Evolutionary conservation across 805 yeast species (phyloP), one percentile per base, ranked within the genome.

Genomic region (Spathaspora sp.): DNA sequence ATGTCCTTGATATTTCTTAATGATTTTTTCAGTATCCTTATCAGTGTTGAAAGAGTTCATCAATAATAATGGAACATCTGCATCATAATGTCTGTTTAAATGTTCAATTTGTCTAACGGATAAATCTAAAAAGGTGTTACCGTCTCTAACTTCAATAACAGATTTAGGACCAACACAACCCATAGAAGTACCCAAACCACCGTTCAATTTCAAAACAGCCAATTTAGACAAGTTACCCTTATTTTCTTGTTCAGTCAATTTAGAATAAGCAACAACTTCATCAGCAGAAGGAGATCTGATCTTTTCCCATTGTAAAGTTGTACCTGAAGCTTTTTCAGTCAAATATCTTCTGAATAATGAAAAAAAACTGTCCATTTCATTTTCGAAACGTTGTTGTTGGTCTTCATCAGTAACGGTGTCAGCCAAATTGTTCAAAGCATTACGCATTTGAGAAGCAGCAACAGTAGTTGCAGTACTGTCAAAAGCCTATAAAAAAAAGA

Each of bases 141-240:
- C 98, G 63, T 94, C 99, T 72, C 99, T 88, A 47, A 94, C 99
- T 77, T 94, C 99, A 67, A 94, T 94, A 59, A 94, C 96, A 26
- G 97, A 89, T 73, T 92, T 92, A 57, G 99, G 99, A 53, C 99
- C 99, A 56, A 94, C 97, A 77, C 99, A 94, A 52, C 99, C 99
- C 99, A 94, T 94, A 9, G 98, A 93, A 18, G 99, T 94, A 67
- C 99, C 99, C 61, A 94, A 80, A 43, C 99, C 99, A 78, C 99
- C 99, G 68, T 94, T 94, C 69, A 94, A 81, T 76, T 94, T 94
- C 71, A 94, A 80, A 42, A 94, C 99, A 8, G 97, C 98, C 68
- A 94, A 81, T 71, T 92, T 92, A 60, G 83, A 72, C 63, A 94
- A 78, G 68, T 82, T 78, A 54, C 73, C 70, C 44, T 66, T 59